Evolutionary conservation across 345 rosid species (phyloP), one percentile per base, ranked within the genome.

Genomic region (Carallia brachiata): DNA sequence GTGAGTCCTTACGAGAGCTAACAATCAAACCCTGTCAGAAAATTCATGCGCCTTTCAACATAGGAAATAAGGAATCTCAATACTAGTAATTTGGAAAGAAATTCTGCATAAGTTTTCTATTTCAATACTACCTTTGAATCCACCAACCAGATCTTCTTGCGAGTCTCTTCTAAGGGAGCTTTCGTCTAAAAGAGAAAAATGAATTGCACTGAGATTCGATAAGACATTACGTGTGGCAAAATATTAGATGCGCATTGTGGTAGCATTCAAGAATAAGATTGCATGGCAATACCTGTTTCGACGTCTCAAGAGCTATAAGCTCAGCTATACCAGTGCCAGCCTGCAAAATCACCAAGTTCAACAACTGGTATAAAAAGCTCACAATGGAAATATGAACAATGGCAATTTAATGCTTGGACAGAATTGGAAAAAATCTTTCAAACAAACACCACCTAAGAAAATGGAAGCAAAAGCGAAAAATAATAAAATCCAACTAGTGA

Each of bases 261-360:
- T 6, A 52, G 34, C 36, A 34, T 44, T 44, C 50, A 12, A 44
- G 16, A 44, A 44, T 44, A 44, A 10, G 50, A 44, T 44, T 3
- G 16, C 50, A 10, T 16, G 13, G 50, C 16, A 23, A 61, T 84
- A 92, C 99, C 97, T 83, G 95, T 78, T 86, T 95, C 23, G 99
- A 92, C 73, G 86, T 82, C 79, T 95, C 97, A 15, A 92, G 89
- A 27, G 97, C 97, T 73, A 92, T 90, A 62, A 95, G 97, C 74
- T 92, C 97, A 31, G 97, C 97, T 72, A 95, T 95, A 47, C 99
- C 99, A 60, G 99, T 95, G 62, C 99, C 99, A 80, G 99, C 99
- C 99, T 95, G 82, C 83, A 81, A 74, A 72, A 58, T 28, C 5
- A 12, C 16, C 50, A 44, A 44, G 50, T 44, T 44, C 50, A 44